Conservation (phyloP, 2,329 filamentous ascomycete species). For the Aspergillus sp. region DNA sequence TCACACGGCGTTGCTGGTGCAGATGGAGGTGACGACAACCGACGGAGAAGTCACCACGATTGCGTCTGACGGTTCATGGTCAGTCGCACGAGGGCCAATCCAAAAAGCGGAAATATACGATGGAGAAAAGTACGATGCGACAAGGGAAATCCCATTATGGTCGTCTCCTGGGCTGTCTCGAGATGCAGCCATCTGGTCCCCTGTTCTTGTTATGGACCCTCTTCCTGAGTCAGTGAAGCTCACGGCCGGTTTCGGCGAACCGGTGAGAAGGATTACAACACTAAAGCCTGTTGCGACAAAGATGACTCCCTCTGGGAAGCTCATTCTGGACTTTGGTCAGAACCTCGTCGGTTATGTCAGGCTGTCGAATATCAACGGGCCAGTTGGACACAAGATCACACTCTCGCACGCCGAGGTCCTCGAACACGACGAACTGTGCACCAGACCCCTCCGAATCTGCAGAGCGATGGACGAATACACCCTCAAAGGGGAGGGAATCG, state of each 20-base stretch:
- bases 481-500: slow-evolving; percentile 31
- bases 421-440: slow-evolving; percentile 51
- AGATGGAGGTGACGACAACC: slow-evolving; percentile 32
- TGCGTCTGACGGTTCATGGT: slow-evolving; percentile 32
- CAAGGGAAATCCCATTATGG: neutral
- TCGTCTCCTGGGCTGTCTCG: slow-evolving; percentile 31
- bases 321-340: slow-evolving; percentile 62
- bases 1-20: slow-evolving; percentile 30
- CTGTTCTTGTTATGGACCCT: slow-evolving; percentile 44
- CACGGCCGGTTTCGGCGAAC: slow-evolving; percentile 21
- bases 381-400: slow-evolving; percentile 25
- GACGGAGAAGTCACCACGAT: slow-evolving; percentile 18
- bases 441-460: slow-evolving; percentile 50
- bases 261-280: slow-evolving; percentile 45
- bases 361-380: slow-evolving; percentile 33
- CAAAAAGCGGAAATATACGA: slow-evolving; percentile 53
- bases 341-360: slow-evolving; percentile 59
- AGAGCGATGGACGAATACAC: slow-evolving; percentile 49
- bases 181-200: slow-evolving; percentile 27
- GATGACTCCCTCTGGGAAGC: slow-evolving; percentile 49
- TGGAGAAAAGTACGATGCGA: slow-evolving; percentile 56
- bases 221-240: slow-evolving; percentile 31
- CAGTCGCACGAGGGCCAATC: slow-evolving; percentile 23
- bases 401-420: slow-evolving; percentile 61
- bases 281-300: slow-evolving; percentile 33